Conservation (phyloP, 2,329 filamentous ascomycete species). For the Hymenoscyphus salicellus region DNA sequence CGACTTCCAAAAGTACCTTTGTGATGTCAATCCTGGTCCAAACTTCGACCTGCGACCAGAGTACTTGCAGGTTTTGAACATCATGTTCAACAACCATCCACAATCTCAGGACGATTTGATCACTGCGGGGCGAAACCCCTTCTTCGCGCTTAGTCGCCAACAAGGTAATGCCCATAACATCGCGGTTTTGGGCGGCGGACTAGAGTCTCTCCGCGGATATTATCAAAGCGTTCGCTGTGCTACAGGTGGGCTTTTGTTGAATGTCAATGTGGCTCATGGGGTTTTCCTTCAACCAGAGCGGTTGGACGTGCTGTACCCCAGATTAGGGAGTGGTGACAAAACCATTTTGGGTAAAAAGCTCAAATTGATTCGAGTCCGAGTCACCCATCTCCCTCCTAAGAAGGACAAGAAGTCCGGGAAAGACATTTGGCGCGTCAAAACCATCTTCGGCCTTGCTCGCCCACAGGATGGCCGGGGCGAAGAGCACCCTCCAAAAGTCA, state of each 20-base stretch:
- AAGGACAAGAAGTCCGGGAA: constrained; percentile 37
- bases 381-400: constrained; percentile 39
- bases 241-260: constrained; percentile 56
- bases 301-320: constrained; percentile 39
- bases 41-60: constrained; percentile 42
- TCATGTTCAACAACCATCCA: constrained; percentile 52
- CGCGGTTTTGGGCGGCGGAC: constrained; percentile 46
- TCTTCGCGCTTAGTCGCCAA: constrained; percentile 43
- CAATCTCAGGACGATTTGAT: constrained; percentile 37
- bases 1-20: constrained; percentile 24
- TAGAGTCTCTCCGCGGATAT: constrained; percentile 59
- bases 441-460: constrained; percentile 46
- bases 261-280: constrained; percentile 59
- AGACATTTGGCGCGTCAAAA: constrained; percentile 41
- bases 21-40: constrained; percentile 15
- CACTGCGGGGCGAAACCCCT: constrained; percentile 52
- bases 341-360: constrained; percentile 31
- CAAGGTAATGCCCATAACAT: constrained; percentile 26
- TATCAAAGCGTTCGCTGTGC: constrained; percentile 60
- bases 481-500: constrained; percentile 38
- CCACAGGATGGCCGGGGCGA: constrained; percentile 37
- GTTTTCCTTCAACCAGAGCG: constrained; percentile 53
- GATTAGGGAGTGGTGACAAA: constrained; percentile 31
- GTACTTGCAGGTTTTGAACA: constrained; percentile 56
- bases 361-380: constrained; percentile 40